phyloP scores from a whole-genome alignment of 2,329 filamentous ascomycete species.

The Chaetomiaceae sp. region DNA sequence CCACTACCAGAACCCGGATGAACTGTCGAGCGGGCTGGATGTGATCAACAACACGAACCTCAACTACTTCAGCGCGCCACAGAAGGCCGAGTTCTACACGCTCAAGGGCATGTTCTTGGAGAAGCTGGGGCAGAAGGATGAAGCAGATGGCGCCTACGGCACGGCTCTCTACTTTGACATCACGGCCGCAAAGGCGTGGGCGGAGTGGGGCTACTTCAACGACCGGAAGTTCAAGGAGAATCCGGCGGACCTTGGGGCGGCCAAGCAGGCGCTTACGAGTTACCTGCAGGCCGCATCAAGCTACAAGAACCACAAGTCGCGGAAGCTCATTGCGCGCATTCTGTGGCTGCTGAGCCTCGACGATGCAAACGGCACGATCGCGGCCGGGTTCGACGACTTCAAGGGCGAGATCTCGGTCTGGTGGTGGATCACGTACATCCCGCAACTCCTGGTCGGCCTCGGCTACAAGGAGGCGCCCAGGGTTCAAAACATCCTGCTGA shows the following conservation, averaged over 20 bases:
- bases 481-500: constrained; percentile 77
- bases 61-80: constrained; percentile 91
- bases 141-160: constrained; percentile 90
- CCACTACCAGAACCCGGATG: constrained; percentile 91
- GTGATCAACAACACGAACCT: constrained; percentile 99
- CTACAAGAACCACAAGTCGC: constrained; percentile 94
- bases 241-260: constrained; percentile 71
- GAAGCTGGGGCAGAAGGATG: constrained; percentile 82
- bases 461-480: constrained; percentile 86
- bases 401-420: constrained; percentile 96
- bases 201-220: constrained; percentile 98
- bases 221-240: constrained; percentile 94
- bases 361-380: constrained; percentile 75
- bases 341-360: constrained; percentile 94
- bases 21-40: constrained; percentile 86
- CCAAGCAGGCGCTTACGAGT: constrained; percentile 87
- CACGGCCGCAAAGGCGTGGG: constrained; percentile 93
- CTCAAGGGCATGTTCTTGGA: constrained; percentile 99
- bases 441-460: constrained; percentile 85
- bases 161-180: constrained; percentile 95
- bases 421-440: constrained; percentile 99
- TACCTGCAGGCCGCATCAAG: constrained; percentile 93
- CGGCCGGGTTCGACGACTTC: constrained; percentile 85
- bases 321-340: constrained; percentile 87
- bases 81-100: constrained; percentile 98